Evolutionary conservation across 352 stramenopile species (phyloP), one percentile per base, ranked within the genome.

Genomic region (Phytophthora citrophthora): DNA sequence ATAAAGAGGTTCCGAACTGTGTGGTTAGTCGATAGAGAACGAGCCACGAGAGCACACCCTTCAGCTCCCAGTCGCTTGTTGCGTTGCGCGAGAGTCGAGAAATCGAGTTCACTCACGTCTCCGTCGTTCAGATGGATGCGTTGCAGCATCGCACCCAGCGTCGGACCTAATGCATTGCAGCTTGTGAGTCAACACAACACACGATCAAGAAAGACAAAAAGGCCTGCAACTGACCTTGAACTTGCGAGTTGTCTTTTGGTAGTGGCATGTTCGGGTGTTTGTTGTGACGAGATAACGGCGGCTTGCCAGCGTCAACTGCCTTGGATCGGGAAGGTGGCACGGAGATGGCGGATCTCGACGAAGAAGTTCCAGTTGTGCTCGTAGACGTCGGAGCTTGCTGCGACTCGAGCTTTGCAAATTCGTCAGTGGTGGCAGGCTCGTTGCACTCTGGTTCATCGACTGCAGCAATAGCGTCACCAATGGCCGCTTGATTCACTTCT

Each of bases 1-100:
- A 93, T 76, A 44, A 90, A 54, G 32, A 93, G 77, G 18, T 76
- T 81, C 12, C 72, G 74, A 24, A 93, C 83, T 2, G 81, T 91
- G 32, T 61, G 65, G 45, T 93, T 91, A 0, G 72, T 74, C 23
- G 70, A 68, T n/a, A 93, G 56, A 47, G 83, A 86, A n/a, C 79
- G 79, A 13, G 85, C 85, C 6, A 92, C 79, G 20, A 91, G 70
- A 47, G 73, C 65, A 20, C 83, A 86, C 4, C 83, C 83, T 43
- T 79, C 70, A 11, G 75, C 40, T 36, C 79, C 76, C 1, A 93
- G 63, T 0, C 74, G 76, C 36, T 88, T 90, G 55, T 89, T 85
- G 45, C 65, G 72, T 45, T 76, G 64, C 7, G 81, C 68, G 7
- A 91, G 58, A 44, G 78, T 74, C 7, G 85, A 90, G 34, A 93